phyloP scores from a whole-genome alignment of 108 stramenopile species.

The Epithemia pelagica region DNA sequence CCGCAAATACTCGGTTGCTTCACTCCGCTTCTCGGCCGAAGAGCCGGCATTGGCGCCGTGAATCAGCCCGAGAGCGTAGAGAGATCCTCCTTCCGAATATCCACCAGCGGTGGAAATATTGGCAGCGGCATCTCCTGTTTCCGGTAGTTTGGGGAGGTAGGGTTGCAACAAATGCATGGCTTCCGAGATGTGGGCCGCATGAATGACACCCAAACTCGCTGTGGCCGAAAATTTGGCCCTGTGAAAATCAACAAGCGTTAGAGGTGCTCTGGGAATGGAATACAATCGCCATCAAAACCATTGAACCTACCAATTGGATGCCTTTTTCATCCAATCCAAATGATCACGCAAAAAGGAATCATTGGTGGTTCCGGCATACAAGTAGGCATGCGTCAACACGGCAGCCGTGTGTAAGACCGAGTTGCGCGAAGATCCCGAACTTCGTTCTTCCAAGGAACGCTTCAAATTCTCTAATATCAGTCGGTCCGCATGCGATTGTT shows the following conservation, averaged over 20 bases:
- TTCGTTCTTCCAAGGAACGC: slow-evolving; percentile 79
- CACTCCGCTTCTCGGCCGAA: slow-evolving; percentile 76
- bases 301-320: slow-evolving; percentile 97
- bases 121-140: slow-evolving; percentile 32
- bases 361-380: slow-evolving; percentile 94
- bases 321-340: slow-evolving; percentile 98
- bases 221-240: slow-evolving; percentile 98
- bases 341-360: slow-evolving; percentile 95
- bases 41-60: slow-evolving; percentile 85
- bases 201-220: slow-evolving; percentile 94
- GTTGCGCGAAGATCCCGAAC: slow-evolving; percentile 49
- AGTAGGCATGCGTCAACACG: slow-evolving; percentile 86
- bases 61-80: slow-evolving; percentile 97
- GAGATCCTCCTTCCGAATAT: slow-evolving; percentile 92
- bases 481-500: slow-evolving; percentile 73
- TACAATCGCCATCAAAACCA: no score
- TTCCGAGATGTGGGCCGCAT: slow-evolving; percentile 94
- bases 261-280: no score
- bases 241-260: no score
- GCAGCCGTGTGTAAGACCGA: slow-evolving; percentile 94
- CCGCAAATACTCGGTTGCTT: slow-evolving; percentile 65
- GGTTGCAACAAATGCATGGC: slow-evolving; percentile 95
- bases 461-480: slow-evolving; percentile 86
- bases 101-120: slow-evolving; percentile 36
- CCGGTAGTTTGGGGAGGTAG: slow-evolving; percentile 87